A percentile compares a stretch with the other conserved stretches of the same genome.
Evolutionary conservation across 495 filamentous ascomycete genomes (phyloP).

Genomic region (Podospora conica): DNA sequence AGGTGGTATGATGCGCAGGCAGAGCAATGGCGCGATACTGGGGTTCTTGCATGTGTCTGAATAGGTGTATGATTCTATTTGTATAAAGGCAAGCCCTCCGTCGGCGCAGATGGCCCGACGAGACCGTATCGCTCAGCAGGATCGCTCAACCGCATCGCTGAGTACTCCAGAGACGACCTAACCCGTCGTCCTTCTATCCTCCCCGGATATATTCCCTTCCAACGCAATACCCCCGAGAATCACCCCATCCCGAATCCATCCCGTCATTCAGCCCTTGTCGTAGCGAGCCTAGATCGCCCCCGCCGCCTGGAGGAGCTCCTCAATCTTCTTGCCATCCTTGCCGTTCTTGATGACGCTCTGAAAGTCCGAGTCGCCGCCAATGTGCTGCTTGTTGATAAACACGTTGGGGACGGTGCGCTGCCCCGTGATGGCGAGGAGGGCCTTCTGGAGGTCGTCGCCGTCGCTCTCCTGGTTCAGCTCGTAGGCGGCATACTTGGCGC

Average conservation of each 20-base stretch:
- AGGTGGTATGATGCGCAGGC: slow-evolving; percentile 42
- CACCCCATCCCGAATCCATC: neutral
- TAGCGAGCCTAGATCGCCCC: slow-evolving; percentile 27
- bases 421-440: slow-evolving; percentile 68
- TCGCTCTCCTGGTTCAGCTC: slow-evolving; percentile 86
- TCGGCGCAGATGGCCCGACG: neutral
- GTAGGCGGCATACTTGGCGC: slow-evolving; percentile 66
- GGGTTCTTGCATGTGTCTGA: neutral
- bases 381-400: slow-evolving; percentile 84
- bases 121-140: neutral
- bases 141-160: neutral
- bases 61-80: neutral
- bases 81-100: neutral
- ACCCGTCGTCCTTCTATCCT: neutral
- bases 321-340: slow-evolving; percentile 36
- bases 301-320: slow-evolving; percentile 34
- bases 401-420: slow-evolving; percentile 93
- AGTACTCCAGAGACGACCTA: neutral
- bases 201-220: neutral
- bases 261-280: neutral
- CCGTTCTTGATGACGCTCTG: slow-evolving; percentile 46
- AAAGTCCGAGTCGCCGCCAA: slow-evolving; percentile 94
- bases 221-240: neutral
- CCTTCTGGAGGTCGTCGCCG: slow-evolving; percentile 74
- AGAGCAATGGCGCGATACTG: neutral